These are phyloP conservation scores for Hermanozyma aechmeae DNA, from an alignment of 805 yeast genomes.

Conservation along the genomic window DNA sequence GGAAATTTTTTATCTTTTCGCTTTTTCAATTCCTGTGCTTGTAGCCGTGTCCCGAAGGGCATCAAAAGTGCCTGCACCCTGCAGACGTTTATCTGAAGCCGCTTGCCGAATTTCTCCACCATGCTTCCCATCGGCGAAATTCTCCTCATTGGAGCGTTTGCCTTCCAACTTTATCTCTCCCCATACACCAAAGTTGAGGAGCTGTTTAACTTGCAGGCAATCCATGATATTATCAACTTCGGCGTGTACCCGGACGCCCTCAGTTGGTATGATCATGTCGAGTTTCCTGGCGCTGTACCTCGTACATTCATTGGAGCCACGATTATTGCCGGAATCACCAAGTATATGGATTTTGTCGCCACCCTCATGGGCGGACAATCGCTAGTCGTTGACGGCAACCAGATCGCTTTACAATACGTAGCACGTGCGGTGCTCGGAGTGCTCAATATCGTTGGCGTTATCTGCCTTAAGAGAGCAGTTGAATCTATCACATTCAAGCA, in stretches of 20 bases:
- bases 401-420: constrained; percentile 42
- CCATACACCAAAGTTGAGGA: constrained; percentile 94
- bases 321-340: constrained; percentile 37
- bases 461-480: constrained; percentile 36
- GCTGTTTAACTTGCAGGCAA: constrained; percentile 83
- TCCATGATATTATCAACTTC: constrained; percentile 65
- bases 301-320: constrained; percentile 73
- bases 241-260: constrained; percentile 38
- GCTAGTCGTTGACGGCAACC: constrained; percentile 25
- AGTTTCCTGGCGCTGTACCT: constrained; percentile 86
- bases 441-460: constrained; percentile 44
- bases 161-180: constrained; percentile 42
- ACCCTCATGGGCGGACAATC: constrained; percentile 6
- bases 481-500: constrained; percentile 14
- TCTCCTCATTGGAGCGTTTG: neutral
- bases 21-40: too few relatives aligned
- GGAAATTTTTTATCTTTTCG: too few relatives aligned
- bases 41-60: too few relatives aligned
- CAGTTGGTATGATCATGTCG: constrained; percentile 57
- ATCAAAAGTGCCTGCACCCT: too few relatives aligned
- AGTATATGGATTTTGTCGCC: constrained; percentile 17
- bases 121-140: too few relatives aligned
- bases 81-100: too few relatives aligned
- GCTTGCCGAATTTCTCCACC: too few relatives aligned
- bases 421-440: constrained; percentile 58